Base-by-base conservation (phyloP, 1,284 basidiomycete species). In the Boletus smithii region DNA sequence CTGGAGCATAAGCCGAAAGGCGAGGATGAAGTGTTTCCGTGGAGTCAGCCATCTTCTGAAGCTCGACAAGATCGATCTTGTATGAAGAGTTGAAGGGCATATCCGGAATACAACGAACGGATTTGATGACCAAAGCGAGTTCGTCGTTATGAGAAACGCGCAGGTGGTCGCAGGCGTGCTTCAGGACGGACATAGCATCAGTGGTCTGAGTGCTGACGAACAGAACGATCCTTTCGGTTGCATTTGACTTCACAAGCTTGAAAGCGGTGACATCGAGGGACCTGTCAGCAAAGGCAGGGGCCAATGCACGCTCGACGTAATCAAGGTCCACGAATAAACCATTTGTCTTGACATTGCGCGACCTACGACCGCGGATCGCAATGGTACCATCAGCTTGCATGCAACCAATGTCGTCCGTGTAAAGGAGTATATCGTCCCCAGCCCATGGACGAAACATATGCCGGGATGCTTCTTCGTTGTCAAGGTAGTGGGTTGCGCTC, bases 71-170 rank as follows among this genome's bases (percentile, higher is more conserved):
- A 38, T 62, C 60, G 13, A 62, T 51, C 51, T 65, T 62, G 53
- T 65, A 63, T 5, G 59, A 63, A 0, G 62, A 39, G 6, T 65
- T 65, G 45, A 63, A 62, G 4, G 60, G 62, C 61, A 62, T 60
- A 38, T 65, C 58, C 11, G 50, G 30, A 26, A 62, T 44, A 20
- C 56, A 57, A 17, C 53, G 61, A 17, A 59, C 59, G 6, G 54
- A 51, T 17, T 42, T 41, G 44, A 65, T 27, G 20, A 55, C 44
- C 46, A 54, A 49, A 17, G 61, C 52, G 7, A 65, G 48, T 23
- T 61, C 53, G 8, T 57, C 51, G 14, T 48, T 47, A 29, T 49
- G 44, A 8, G 48, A 56, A 17, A 32, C 10, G 2, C 61, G 48
- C 20, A 62, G 46, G 14, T 42, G 23, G 29, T 62, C 57, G 27